phyloP scores from a whole-genome alignment of 2,329 filamentous ascomycete species.

The Beauveria pseudobassiana region DNA sequence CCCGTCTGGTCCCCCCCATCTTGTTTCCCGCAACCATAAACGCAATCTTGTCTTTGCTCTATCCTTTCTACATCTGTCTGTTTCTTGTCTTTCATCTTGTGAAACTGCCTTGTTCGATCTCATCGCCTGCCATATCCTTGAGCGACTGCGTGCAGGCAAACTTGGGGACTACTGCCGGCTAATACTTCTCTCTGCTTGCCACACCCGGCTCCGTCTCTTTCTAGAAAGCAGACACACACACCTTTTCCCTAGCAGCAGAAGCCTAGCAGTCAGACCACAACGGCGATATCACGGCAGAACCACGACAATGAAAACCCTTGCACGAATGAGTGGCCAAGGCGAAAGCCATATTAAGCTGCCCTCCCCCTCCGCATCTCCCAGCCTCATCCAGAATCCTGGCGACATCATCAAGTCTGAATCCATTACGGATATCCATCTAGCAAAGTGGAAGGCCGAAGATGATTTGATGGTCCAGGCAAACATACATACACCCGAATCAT shows the following conservation, averaged over 20 bases:
- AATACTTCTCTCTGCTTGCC: neutral
- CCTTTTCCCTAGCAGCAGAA: neutral
- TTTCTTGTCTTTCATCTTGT: slow-evolving; percentile 6
- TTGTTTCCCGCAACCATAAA: neutral
- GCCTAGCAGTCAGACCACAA: neutral
- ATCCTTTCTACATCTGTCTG: neutral
- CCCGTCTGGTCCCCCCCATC: neutral
- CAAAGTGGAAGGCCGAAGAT: neutral
- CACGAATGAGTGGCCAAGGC: neutral
- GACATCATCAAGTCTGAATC: neutral
- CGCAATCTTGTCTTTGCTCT: neutral
- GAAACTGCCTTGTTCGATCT: neutral
- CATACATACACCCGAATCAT: neutral
- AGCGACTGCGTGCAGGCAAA: slow-evolving; percentile 1
- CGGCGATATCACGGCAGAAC: neutral
- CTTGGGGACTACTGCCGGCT: neutral
- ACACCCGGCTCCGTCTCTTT: neutral
- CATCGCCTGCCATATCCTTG: slow-evolving; percentile 8
- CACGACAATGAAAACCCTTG: neutral
- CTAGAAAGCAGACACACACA: neutral
- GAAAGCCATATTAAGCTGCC: slow-evolving; percentile 3
- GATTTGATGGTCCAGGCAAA: neutral
- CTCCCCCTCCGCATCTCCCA: neutral
- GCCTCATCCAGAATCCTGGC: neutral
- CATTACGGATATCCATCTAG: neutral